Evolutionary conservation across 2,329 filamentous ascomycete species (phyloP).

Genomic region (Orbilia brochopaga): DNA sequence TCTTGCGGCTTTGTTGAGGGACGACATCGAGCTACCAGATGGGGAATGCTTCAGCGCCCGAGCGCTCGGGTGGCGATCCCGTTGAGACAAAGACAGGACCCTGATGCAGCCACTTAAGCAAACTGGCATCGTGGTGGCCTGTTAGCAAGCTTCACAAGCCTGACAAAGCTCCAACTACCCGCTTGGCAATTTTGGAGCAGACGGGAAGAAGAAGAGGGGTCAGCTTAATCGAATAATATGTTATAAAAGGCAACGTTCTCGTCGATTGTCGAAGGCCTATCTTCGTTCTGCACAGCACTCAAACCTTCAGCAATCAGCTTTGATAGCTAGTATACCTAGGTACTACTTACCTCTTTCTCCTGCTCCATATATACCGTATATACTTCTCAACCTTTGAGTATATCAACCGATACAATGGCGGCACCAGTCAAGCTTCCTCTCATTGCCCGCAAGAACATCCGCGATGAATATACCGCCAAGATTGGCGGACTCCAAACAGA

Average conservation of each 20-base stretch:
- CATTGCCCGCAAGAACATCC: slow-evolving; percentile 42
- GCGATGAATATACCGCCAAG: slow-evolving; percentile 29
- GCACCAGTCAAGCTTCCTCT: slow-evolving; percentile 45
- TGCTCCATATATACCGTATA: slow-evolving; percentile 9
- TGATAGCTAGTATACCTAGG: slow-evolving; percentile 31
- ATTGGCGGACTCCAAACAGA: slow-evolving; percentile 1
- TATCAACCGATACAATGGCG: slow-evolving; percentile 20
- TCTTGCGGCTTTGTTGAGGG: slow-evolving; percentile 23
- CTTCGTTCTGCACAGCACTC: slow-evolving; percentile 23
- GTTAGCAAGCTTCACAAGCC: not conserved
- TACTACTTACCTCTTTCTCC: slow-evolving; percentile 9
- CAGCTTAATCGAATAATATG: slow-evolving; percentile 16
- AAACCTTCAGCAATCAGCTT: slow-evolving; percentile 28
- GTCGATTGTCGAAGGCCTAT: slow-evolving; percentile 21
- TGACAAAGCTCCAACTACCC: not conserved
- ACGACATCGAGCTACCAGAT: slow-evolving; percentile 20
- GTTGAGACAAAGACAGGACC: slow-evolving; percentile 23
- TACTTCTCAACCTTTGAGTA: not conserved
- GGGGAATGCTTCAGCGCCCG: slow-evolving; percentile 26
- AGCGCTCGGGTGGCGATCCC: slow-evolving; percentile 26
- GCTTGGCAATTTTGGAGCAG: not conserved
- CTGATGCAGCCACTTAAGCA: slow-evolving; percentile 11
- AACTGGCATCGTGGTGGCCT: not conserved
- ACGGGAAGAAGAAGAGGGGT: not conserved
- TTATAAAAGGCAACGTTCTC: slow-evolving; percentile 36